Evolutionary conservation across 2,329 filamentous ascomycete species (phyloP).

Genomic region (Claviceps sp.): DNA sequence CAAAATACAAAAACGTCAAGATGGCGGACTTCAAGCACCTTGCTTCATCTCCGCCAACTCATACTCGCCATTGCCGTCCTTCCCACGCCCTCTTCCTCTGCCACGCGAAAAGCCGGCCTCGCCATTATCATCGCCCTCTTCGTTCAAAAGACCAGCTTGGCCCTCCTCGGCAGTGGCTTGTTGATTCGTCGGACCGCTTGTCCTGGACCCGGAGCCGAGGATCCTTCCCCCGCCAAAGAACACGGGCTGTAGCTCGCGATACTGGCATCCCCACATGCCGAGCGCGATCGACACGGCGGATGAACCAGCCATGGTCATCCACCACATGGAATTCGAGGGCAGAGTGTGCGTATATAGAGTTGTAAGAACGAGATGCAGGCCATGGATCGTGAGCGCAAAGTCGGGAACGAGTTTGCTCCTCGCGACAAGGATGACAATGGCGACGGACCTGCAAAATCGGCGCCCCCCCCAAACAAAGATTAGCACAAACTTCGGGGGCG

Average conservation of each 20-base stretch:
- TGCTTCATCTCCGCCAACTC: constrained; percentile 48
- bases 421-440: constrained; percentile 69
- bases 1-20: no score
- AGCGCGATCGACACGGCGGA: constrained; percentile 38
- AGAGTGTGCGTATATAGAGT: constrained; percentile 65
- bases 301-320: constrained; percentile 45
- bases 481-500: neutral
- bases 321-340: constrained; percentile 76
- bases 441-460: constrained; percentile 49
- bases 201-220: constrained; percentile 15
- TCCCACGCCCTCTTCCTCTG: constrained; percentile 30
- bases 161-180: constrained; percentile 12
- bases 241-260: constrained; percentile 79
- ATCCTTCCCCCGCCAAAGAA: constrained; percentile 56
- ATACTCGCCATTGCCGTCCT: constrained; percentile 46
- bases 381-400: constrained; percentile 80
- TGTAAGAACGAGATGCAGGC: constrained; percentile 66
- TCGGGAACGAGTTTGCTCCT: constrained; percentile 91
- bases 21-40: neutral
- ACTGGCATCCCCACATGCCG: constrained; percentile 83
- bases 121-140: constrained; percentile 19
- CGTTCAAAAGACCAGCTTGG: constrained; percentile 19
- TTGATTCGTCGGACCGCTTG: constrained; percentile 9
- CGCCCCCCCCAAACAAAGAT: neutral
- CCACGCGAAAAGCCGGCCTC: neutral